Evolutionary conservation across 1,284 basidiomycete species (phyloP).

Genomic region (Meripilus lineatus): DNA sequence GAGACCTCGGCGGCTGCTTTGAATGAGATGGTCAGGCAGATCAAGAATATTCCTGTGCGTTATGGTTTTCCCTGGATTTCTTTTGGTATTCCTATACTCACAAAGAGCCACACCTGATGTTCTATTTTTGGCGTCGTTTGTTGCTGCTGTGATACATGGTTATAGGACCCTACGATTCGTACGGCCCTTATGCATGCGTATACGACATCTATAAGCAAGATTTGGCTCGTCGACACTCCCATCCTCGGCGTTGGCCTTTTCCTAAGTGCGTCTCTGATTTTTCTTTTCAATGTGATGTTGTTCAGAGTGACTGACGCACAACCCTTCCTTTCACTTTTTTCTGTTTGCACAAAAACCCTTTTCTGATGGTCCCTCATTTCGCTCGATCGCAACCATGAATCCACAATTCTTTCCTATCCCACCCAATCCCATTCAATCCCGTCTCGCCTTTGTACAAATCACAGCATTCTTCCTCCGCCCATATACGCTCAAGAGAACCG

Average conservation of each 20-base stretch:
- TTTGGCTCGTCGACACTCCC: conserved; percentile 71
- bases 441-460: too few species aligned
- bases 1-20: conserved; percentile 50
- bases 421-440: too few species aligned
- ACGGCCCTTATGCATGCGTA: conserved; percentile 63
- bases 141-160: neutral
- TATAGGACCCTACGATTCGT: conserved; percentile 43
- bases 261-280: conserved; percentile 38
- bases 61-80: neutral
- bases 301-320: neutral
- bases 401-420: too few species aligned
- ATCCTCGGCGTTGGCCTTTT: conserved; percentile 54
- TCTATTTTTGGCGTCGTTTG: neutral
- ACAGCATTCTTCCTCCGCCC: conserved; percentile 54
- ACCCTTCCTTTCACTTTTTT: neutral
- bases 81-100: too few species aligned
- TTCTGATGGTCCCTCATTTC: neutral
- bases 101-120: neutral
- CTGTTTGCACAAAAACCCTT: neutral
- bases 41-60: conserved; percentile 53
- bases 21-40: conserved; percentile 47
- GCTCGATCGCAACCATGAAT: neutral
- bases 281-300: neutral
- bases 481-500: conserved; percentile 60
- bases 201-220: conserved; percentile 58